These are phyloP conservation scores for Fusarium bactridioides DNA, from an alignment of 2,329 filamentous ascomycete species.

Conservation along the genomic window DNA sequence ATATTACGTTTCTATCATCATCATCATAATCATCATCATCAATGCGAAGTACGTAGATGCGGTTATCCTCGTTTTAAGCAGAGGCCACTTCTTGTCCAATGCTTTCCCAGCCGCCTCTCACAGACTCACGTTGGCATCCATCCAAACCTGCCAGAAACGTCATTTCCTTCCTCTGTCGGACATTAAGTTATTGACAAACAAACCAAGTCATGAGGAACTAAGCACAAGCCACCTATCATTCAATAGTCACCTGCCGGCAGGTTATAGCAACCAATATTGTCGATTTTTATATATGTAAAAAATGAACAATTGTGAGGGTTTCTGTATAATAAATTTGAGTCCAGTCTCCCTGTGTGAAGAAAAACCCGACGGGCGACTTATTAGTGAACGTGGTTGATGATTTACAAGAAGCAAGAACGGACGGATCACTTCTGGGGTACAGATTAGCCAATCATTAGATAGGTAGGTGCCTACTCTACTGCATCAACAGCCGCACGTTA, in stretches of 20 bases:
- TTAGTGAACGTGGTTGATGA: neutral
- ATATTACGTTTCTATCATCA: neutral
- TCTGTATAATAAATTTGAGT: neutral
- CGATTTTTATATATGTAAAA: neutral
- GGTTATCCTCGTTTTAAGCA: neutral
- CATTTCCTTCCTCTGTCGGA: neutral
- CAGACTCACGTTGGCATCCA: neutral
- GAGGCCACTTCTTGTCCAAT: neutral
- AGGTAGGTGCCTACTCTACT: neutral
- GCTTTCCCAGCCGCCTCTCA: constrained; percentile 3
- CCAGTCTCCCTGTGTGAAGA: neutral
- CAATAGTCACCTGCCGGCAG: constrained; percentile 3
- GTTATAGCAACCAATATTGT: constrained; percentile 8
- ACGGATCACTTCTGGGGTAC: constrained; percentile 4
- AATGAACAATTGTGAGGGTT: neutral
- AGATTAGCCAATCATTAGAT: neutral
- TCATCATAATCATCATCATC: neutral
- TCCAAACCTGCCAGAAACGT: constrained; percentile 6
- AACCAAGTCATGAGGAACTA: neutral
- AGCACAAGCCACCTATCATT: neutral
- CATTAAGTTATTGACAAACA: neutral
- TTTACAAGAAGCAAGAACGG: neutral
- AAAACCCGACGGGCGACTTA: neutral
- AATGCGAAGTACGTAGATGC: neutral
- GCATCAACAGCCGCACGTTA: constrained; percentile 27